Evolutionary conservation across 78 protist species (phyloP).

Genomic region (Bodo saltans): DNA sequence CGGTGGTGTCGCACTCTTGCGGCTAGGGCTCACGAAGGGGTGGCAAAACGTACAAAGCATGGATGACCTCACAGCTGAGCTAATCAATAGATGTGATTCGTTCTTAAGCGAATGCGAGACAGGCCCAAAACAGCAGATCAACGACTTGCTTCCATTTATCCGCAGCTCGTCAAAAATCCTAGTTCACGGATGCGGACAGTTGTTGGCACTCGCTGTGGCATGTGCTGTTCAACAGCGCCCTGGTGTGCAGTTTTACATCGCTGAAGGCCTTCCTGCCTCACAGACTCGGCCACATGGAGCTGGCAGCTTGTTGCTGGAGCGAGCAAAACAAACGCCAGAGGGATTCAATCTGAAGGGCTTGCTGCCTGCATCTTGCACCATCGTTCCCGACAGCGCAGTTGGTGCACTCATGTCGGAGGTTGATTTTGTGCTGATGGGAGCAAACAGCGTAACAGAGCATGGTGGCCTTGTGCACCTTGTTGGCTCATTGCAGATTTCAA

Average conservation of each 20-base stretch:
- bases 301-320: not conserved
- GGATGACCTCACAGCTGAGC: too few relatives aligned
- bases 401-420: constrained; percentile 61
- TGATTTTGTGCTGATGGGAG: constrained; percentile 89
- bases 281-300: not conserved
- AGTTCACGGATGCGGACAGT: not conserved
- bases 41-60: too few relatives aligned
- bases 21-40: too few relatives aligned
- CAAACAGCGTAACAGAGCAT: constrained; percentile 93
- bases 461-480: constrained; percentile 94
- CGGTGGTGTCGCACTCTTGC: too few relatives aligned
- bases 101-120: too few relatives aligned
- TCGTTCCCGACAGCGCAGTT: constrained; percentile 83
- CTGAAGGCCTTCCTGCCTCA: too few relatives aligned
- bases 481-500: constrained; percentile 81
- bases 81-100: too few relatives aligned
- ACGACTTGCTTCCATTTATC: constrained; percentile 8
- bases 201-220: not conserved
- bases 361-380: not conserved
- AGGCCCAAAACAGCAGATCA: not conserved
- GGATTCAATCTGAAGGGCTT: not conserved
- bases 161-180: not conserved
- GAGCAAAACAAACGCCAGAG: not conserved
- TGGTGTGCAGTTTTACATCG: not conserved
- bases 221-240: not conserved